Evolutionary conservation across 169 alveolate species (phyloP), one percentile per base, ranked within the genome.

Genomic region (Amoebophrya sp.): DNA sequence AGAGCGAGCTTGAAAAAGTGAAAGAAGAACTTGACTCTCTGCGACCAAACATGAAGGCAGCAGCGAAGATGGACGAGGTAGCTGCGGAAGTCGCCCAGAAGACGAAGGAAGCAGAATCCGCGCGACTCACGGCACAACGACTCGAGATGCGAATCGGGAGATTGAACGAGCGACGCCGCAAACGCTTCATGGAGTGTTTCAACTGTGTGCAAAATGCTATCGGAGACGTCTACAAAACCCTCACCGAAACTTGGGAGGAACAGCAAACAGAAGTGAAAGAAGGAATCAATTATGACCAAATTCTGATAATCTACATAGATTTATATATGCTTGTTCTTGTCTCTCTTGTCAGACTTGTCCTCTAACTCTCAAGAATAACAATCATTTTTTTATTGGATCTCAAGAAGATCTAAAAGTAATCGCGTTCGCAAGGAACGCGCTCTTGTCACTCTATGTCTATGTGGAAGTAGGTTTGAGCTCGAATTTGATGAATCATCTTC

Each of bases 171-270:
- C 95, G 94, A 78, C 93, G 97, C 34, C 95, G 94, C 92, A 90
- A 92, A 55, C 97, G 96, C 90, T 96, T 96, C 90, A 93, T 96
- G 89, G 78, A 55, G 33, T 95, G 96, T 38, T 96, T 96, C 94
- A 95, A 94, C 39, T 90, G 94, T 40, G 96, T 96, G 33, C 94
- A 97, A 6, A 93, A 94, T 33, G 95, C 95, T 78, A 94, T 96
- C 40, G 95, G 96, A 92, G 98, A 96, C 76, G 95, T 96, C 94
- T 96, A 96, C 93, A 97, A n/a, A n/a, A n/a, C n/a, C 65, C 65
- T 47, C 29, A 47, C 65, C 29, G 65, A 6, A 47, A 47, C 65
- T 6, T 47, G 18, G 29, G 65, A 47, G 65, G 65, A 47, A 47
- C 29, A 47, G 65, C 29, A 47, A 12, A 18, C 18, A 47, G 65